phyloP scores from a whole-genome alignment of 768 basidiomycete genomes.

The Kwoniella dejecticola region DNA sequence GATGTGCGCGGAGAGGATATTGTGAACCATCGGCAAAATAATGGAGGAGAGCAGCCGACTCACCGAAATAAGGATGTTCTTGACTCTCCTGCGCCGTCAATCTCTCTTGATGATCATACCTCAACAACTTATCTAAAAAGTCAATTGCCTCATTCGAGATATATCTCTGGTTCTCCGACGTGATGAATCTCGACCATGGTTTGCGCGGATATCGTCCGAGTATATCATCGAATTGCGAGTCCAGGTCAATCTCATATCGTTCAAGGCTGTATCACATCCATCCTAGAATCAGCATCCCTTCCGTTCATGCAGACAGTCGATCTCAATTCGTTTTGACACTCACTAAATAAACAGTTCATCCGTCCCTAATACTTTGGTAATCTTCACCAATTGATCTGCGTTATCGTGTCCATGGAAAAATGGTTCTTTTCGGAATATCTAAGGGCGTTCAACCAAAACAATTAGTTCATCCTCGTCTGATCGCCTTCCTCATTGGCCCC shows the following conservation, averaged over 20 bases:
- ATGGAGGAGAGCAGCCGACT: constrained; percentile 6
- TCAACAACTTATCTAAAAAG: constrained; percentile 89
- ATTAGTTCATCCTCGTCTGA: background rate
- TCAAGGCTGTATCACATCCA: constrained; percentile 53
- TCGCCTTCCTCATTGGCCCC: background rate
- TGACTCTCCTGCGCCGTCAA: constrained; percentile 93
- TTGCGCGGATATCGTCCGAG: constrained; percentile 92
- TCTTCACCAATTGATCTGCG: constrained; percentile 97
- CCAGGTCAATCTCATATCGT: constrained; percentile 84
- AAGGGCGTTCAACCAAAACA: background rate
- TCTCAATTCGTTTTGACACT: no score
- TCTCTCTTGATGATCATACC: constrained; percentile 96
- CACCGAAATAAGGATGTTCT: constrained; percentile 82
- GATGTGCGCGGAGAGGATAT: background rate
- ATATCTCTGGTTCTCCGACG: constrained; percentile 87
- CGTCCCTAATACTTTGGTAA: constrained; percentile 94
- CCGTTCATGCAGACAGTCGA: no score
- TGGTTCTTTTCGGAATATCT: constrained; percentile 99
- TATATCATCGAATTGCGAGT: constrained; percentile 93
- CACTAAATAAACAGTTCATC: constrained; percentile 86
- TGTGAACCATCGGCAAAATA: background rate
- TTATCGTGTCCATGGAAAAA: constrained; percentile 99
- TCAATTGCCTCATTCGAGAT: constrained; percentile 97
- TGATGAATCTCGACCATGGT: constrained; percentile 93
- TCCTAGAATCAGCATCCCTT: background rate